Percentiles rank a stretch among this genome's conserved stretches.
These are phyloP conservation scores for Letharia lupina DNA, from an alignment of 495 filamentous ascomycete species.

Conservation along the genomic window DNA sequence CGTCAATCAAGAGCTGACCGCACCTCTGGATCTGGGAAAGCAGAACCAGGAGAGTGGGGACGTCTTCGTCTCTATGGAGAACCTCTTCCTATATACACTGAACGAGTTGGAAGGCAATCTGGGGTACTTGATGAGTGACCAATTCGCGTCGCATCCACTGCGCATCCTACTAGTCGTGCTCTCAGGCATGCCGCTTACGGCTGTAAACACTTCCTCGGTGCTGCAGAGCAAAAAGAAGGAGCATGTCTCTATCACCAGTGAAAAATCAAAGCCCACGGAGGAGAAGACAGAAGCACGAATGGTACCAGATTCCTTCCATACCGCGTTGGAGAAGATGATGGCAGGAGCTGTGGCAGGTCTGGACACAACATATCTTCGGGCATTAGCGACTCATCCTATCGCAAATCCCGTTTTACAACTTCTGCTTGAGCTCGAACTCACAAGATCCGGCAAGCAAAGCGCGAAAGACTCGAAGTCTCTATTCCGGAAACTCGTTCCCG, in stretches of 20 bases:
- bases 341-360: slow-evolving; percentile 59
- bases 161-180: slow-evolving; percentile 78
- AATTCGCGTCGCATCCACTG: slow-evolving; percentile 85
- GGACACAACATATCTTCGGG: slow-evolving; percentile 63
- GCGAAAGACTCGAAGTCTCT: slow-evolving; percentile 53
- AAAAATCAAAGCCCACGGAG: slow-evolving; percentile 25
- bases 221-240: slow-evolving; percentile 88
- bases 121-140: slow-evolving; percentile 74
- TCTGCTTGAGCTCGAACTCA: slow-evolving; percentile 73
- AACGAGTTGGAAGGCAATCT: slow-evolving; percentile 78
- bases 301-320: slow-evolving; percentile 71
- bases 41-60: slow-evolving; percentile 27
- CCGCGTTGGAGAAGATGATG: slow-evolving; percentile 71
- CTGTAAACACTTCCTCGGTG: slow-evolving; percentile 54
- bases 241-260: slow-evolving; percentile 48
- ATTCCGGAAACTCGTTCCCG: slow-evolving; percentile 53
- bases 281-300: slow-evolving; percentile 32
- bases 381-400: slow-evolving; percentile 75
- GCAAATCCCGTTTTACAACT: slow-evolving; percentile 87
- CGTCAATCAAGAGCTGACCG: slow-evolving; percentile 61
- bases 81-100: slow-evolving; percentile 70
- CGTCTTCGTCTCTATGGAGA: slow-evolving; percentile 60
- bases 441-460: slow-evolving; percentile 55
- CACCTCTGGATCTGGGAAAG: slow-evolving; percentile 34
- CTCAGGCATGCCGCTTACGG: slow-evolving; percentile 66